Evolutionary conservation across 2,329 filamentous ascomycete species (phyloP), one percentile per base, ranked within the genome.

Genomic region (Neopestalotiopsis sp.): DNA sequence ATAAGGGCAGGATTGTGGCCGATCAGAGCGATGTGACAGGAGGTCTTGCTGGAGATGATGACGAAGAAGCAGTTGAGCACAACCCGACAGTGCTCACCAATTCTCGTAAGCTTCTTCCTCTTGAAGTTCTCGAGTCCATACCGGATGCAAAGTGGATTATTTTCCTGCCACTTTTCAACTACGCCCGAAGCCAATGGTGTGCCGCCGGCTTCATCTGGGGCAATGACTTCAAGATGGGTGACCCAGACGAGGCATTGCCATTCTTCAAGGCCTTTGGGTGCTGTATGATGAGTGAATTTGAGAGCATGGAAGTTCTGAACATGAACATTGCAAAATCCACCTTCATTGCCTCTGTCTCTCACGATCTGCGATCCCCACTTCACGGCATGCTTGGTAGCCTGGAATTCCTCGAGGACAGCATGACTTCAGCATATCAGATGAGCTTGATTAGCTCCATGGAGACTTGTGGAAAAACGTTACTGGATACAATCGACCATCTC

Each of bases 351-450:
- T 89, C 86, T 1, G 84, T 91, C 4, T 88, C 86, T 3, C 89
- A 91, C 72, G 89, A 91, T 74, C 77, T 91, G n/a, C 82, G 89
- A 3, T 88, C 85, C 1, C 89, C 89, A 0, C 78, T 91, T 0
- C 88, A 91, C 68, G 89, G 88, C 1, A 85, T 90, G 34, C 76
- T 91, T 0, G 84, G 86, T 0, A 87, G 81, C 66, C 81, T 83
- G 1, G 87, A 89, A 71, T 76, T 89, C 4, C 73, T 90, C 0
- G 81, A 83, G 3, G 86, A 89, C n/a, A 88, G 86, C 0, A 69
- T 77, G 0, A 78, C 88, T 38, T 81, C 80, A 45, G 80, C 80
- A 1, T 80, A 82, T 5, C 87, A 89, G 71, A 78, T 80, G 3
- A 82, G 84, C 20, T 79, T 86, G n/a, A 75, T 86, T 0, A 79